These are phyloP conservation scores for Cordyceps javanica DNA, from an alignment of 2,329 filamentous ascomycete genomes.

Conservation along the genomic window DNA sequence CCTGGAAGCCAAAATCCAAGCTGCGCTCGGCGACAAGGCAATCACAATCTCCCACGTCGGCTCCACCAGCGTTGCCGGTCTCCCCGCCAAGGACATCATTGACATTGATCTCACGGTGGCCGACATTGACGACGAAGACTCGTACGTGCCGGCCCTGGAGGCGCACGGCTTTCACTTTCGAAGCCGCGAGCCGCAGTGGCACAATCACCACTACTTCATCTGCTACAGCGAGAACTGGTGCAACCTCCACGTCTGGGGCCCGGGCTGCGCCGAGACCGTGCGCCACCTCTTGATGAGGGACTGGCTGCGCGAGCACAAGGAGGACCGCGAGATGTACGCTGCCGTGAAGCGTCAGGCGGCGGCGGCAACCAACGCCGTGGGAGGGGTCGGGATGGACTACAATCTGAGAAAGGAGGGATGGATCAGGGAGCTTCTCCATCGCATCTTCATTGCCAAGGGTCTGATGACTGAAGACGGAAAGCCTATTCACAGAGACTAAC, in stretches of 20 bases:
- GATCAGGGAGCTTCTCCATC: slow-evolving; percentile 27
- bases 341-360: slow-evolving; percentile 29
- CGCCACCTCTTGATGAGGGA: slow-evolving; percentile 37
- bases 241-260: slow-evolving; percentile 39
- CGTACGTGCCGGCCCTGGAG: slow-evolving; percentile 34
- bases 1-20: slow-evolving; percentile 22
- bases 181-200: slow-evolving; percentile 35
- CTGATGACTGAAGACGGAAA: background rate
- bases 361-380: slow-evolving; percentile 19
- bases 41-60: slow-evolving; percentile 35
- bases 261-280: slow-evolving; percentile 29
- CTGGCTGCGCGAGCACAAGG: slow-evolving; percentile 29
- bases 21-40: slow-evolving; percentile 23
- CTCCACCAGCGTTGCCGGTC: slow-evolving; percentile 37
- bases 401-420: slow-evolving; percentile 31
- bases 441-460: slow-evolving; percentile 14
- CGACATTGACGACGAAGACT: slow-evolving; percentile 28
- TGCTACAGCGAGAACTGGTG: slow-evolving; percentile 24
- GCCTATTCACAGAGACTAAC: background rate
- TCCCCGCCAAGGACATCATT: slow-evolving; percentile 41
- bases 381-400: slow-evolving; percentile 30
- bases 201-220: slow-evolving; percentile 36
- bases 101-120: slow-evolving; percentile 40
- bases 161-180: slow-evolving; percentile 34
- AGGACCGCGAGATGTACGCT: slow-evolving; percentile 34